Conservation (phyloP, 345 rosid genomes). For the Kandelia obovata region DNA sequence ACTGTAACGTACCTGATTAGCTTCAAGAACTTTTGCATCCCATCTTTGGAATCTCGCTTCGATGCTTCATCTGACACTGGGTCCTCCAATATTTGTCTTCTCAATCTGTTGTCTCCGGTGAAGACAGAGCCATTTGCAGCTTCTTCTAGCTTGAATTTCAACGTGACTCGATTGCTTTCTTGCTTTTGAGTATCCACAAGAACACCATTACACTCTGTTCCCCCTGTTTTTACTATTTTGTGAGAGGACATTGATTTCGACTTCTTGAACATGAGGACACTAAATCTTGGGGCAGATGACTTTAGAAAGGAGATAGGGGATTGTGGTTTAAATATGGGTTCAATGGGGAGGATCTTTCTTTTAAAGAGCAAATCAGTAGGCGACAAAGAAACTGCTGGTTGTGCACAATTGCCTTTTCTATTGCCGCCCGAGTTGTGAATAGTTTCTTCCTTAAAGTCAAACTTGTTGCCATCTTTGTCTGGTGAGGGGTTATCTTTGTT, state of each 20-base stretch:
- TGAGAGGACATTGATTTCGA: slow-evolving; percentile 40
- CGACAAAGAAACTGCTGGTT: slow-evolving; percentile 33
- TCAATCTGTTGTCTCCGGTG: slow-evolving; percentile 31
- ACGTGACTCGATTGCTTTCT: slow-evolving; percentile 33
- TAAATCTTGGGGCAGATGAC: slow-evolving; percentile 65
- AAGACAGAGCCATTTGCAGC: slow-evolving; percentile 24
- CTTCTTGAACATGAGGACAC: slow-evolving; percentile 55
- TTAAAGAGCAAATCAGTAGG: slow-evolving; percentile 41
- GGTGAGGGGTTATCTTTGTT: background rate
- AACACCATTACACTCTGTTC: slow-evolving; percentile 12
- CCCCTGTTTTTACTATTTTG: slow-evolving; percentile 23
- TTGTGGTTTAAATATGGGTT: slow-evolving; percentile 46
- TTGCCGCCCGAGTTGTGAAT: slow-evolving; percentile 18
- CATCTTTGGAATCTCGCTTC: slow-evolving; percentile 18
- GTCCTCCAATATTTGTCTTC: slow-evolving; percentile 21
- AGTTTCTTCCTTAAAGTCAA: slow-evolving; percentile 19
- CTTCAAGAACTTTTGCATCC: slow-evolving; percentile 27
- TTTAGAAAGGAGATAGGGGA: slow-evolving; percentile 59
- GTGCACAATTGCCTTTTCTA: slow-evolving; percentile 15
- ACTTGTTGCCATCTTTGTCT: slow-evolving; percentile 14
- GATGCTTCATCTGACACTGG: slow-evolving; percentile 19
- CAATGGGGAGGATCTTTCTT: slow-evolving; percentile 69
- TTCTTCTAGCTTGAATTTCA: slow-evolving; percentile 48
- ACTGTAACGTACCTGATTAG: slow-evolving; percentile 28
- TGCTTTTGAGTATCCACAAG: slow-evolving; percentile 18